Evolutionary conservation across 306 rosid species (phyloP).

Genomic region (Notholithocarpus densiflorus): DNA sequence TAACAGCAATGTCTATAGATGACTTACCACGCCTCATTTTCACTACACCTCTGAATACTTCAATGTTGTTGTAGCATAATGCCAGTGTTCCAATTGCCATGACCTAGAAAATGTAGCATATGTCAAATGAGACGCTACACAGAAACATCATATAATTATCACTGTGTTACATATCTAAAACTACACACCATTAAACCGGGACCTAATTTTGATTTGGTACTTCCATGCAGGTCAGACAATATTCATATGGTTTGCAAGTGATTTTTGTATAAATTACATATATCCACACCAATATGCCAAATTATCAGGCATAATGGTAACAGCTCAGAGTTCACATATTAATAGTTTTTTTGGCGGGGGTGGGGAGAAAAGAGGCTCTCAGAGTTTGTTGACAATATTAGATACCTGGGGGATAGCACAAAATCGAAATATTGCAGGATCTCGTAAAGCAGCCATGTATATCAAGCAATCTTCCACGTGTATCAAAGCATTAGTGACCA

Average conservation of each 20-base stretch:
- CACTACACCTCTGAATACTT: slow-evolving; percentile 93
- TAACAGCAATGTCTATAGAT: slow-evolving; percentile 14
- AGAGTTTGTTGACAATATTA: slow-evolving; percentile 16
- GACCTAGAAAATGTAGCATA: slow-evolving; percentile 45
- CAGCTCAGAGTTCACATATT: slow-evolving; percentile 5
- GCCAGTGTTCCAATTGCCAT: slow-evolving; percentile 98
- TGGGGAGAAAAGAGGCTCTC: too few species aligned
- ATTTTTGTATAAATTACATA: background rate
- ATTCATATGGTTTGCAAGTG: background rate
- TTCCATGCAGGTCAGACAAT: background rate
- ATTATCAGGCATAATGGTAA: slow-evolving; percentile 5
- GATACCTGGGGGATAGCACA: slow-evolving; percentile 97
- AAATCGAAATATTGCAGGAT: slow-evolving; percentile 70
- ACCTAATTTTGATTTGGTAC: background rate
- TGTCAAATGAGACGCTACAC: slow-evolving; percentile 27
- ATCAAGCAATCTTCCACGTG: slow-evolving; percentile 77
- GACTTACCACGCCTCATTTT: slow-evolving; percentile 95
- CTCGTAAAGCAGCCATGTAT: slow-evolving; percentile 71
- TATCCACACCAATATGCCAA: background rate
- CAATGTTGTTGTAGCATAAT: slow-evolving; percentile 81
- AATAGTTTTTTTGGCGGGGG: background rate
- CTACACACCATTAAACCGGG: background rate
- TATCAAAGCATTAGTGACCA: slow-evolving; percentile 80
- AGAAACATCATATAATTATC: background rate
- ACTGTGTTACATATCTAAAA: background rate